A percentile compares a stretch with the other conserved stretches of the same genome.
Evolutionary conservation across 108 stramenopile species (phyloP).

Genomic region (Mediolabrus comicus): DNA sequence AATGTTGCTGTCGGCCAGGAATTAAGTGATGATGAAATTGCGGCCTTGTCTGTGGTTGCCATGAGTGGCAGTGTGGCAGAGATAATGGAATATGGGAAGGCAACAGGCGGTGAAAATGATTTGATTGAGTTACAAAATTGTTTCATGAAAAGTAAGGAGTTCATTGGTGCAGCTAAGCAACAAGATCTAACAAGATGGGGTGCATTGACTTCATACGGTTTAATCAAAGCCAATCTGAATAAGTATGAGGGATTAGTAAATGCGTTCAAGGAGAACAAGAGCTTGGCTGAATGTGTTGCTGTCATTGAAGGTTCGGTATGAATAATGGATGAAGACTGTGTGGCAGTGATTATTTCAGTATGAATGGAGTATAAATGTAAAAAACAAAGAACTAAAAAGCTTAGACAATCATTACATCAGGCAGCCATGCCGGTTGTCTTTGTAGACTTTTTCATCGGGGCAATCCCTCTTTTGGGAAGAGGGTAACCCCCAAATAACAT

Average conservation of each 20-base stretch:
- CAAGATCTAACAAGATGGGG: conserved; percentile 90
- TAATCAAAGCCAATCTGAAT: conserved; percentile 59
- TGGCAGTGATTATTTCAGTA: too few species aligned
- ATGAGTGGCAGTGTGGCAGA: conserved; percentile 85
- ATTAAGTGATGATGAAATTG: conserved; percentile 59
- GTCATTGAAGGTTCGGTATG: conserved; percentile 42
- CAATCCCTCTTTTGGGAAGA: too few species aligned
- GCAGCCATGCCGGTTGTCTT: too few species aligned
- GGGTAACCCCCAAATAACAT: too few species aligned
- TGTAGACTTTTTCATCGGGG: too few species aligned
- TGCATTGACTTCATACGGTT: conserved; percentile 60
- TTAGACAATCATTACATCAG: too few species aligned
- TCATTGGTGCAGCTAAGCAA: conserved; percentile 84
- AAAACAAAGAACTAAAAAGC: too few species aligned
- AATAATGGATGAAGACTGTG: too few species aligned
- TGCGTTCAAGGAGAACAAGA: conserved; percentile 64
- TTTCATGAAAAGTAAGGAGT: conserved; percentile 64
- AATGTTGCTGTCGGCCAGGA: conserved; percentile 41
- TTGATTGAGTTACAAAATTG: conserved; percentile 68
- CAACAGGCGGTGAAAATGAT: conserved; percentile 72
- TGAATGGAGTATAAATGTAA: too few species aligned
- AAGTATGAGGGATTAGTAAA: conserved; percentile 65
- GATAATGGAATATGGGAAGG: conserved; percentile 62
- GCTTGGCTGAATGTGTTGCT: conserved; percentile 72
- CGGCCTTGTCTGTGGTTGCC: conserved; percentile 69